Base-by-base conservation (phyloP, 1,139 yeast species). In the Magnusiomyces fungicola region DNA sequence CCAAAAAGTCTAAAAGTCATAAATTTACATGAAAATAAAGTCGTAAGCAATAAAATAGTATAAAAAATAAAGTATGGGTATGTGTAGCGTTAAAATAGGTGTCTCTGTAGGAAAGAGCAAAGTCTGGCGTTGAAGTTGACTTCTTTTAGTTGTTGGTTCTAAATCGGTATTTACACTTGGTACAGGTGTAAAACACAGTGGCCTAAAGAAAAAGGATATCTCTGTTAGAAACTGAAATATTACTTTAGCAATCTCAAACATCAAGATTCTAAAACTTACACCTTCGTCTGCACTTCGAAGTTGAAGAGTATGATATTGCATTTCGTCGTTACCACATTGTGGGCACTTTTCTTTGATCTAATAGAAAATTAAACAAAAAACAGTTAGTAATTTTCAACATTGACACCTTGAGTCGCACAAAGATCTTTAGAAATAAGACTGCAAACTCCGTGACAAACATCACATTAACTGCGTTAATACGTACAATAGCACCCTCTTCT, bases 231-330 rank as follows among this genome's bases (percentile, higher is more conserved):
- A 18, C 21, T 34, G 60, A 58, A 7, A 62, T 61, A 4, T 33
- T 5, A 19, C 5, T 21, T 10, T 16, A 12, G 63, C 58, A 7
- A 22, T 12, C 23, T 43, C 38, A 45, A 44, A 25, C 19, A 36
- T 38, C 32, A 30, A 19, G 23, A 24, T 22, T 61, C 65, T n/a
- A n/a, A n/a, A n/a, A 30, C 72, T 67, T 42, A 71, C 73, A 74
- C 98, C 99, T 76, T 92, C 99, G 76, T 92, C 99, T 2, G 98
- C 99, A 49, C 96, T 86, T 72, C 99, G 80, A 60, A 92, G 77
- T 69, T 92, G 99, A 61, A 92, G 74, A 9, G 98, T 92, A 65
- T 92, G 97, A 68, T 92, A 92, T 65, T 83, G 92, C 98, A 94
- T 94, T 69, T 92, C 97, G 62, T 92, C 97, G 68, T 90, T 79